Base-by-base conservation (phyloP, 371 early-diverging fungal species). In the Zychaea mexicana region DNA sequence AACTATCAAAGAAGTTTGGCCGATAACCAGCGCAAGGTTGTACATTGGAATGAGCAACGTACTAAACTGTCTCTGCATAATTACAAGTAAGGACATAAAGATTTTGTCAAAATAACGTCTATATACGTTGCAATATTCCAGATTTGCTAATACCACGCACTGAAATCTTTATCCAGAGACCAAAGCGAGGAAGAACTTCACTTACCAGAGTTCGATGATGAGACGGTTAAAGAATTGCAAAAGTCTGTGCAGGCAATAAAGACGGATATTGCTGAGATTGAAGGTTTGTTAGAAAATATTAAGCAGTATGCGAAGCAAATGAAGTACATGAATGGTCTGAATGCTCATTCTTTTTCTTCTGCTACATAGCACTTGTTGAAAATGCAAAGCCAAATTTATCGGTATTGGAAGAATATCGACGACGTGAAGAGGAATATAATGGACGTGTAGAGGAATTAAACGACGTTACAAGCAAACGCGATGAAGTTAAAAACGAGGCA, bases 391-490 rank as follows among this genome's bases (percentile, higher is more conserved):
- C 98, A 7, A 98, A 97, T 66, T 74, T 99, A 15, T 84, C 87
- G 21, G 96, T 96, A 1, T 77, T 99, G 31, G 84, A 84, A 27
- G 98, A 99, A 66, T 98, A 96, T 74, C 84, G 85, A 30, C 82
- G 87, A 31, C 90, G 94, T 64, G 84, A 91, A 55, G 82, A 83
- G 21, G 93, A 94, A 61, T 94, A 88, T 64, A 71, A 85, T 55
- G 78, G 81, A 24, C 87, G 94, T 12, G 85, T 85, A 47, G 70
- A 73, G 32, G 96, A 96, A 52, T 76, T 98, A 24, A 93, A 93
- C 45, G 84, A 83, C 10, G 82, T 91, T 0, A 94, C 95, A 8
- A 52, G 49, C 10, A 74, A 81, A 49, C 85, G 96, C 42, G 96
- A 98, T 71, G 76, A 68, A 7, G 88, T 88, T 19, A 93, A 95